Base-by-base conservation (phyloP, 1,284 basidiomycete species). In the Leccinum fallax region DNA sequence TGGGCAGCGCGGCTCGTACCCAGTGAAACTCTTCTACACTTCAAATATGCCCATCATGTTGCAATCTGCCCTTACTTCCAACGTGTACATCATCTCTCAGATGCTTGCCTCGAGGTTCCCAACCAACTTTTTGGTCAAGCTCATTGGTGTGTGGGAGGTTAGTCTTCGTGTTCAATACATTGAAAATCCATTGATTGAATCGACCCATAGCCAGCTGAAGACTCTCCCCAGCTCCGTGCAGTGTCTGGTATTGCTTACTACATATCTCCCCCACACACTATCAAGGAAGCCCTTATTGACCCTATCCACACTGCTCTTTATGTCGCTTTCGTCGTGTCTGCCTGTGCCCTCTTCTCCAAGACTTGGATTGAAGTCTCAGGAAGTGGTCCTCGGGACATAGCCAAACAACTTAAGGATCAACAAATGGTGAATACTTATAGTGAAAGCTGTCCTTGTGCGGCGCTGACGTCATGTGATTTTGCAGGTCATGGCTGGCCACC, bases 41-140 rank as follows among this genome's bases (percentile, higher is more conserved):
- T 92, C 88, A 66, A 99, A 98, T 84, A 98, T 98, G 97, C 96
- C 97, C 66, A 99, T 99, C 84, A 99, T 99, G 97, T 88, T 99
- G 67, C 93, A 98, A 80, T 91, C 87, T 28, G 96, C 97, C 11
- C 83, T 98, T 63, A 96, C 95, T 9, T 92, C 89, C 65, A 98
- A 99, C 79, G 88, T 98, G 30, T 98, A 96, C 81, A 94, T 99
- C 77, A 86, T 99, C 73, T 94, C 90, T 53, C 97, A 98, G 80
- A 98, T 98, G 97, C 85, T 98, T 69, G 87, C 89, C 46, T 83
- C 82, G 57, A 87, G 97, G 51, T 98, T 98, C 88, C 97, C 97
- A 1, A 81, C 83, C 69, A 98, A 97, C 83, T 78, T 98, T 67
- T 82, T 98, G 66, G 94, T 98, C 68, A 87, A 87, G 67, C 83